phyloP scores from a whole-genome alignment of 352 stramenopile genomes.

The Globisporangium viniferum region DNA sequence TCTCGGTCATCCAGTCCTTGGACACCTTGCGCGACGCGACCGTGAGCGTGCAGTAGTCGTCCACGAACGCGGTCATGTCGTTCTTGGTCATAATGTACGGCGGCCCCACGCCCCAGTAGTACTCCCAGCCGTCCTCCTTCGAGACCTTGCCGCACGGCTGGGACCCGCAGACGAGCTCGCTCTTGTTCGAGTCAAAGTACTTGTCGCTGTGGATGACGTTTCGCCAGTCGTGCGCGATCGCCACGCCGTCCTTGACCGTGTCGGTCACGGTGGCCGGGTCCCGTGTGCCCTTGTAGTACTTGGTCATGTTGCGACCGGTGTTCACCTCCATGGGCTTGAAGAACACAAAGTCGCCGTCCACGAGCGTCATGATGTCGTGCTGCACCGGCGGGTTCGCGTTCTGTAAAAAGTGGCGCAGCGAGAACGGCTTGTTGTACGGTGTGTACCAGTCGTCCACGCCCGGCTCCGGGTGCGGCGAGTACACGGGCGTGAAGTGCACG shows the following conservation, averaged over 20 bases:
- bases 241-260: slow-evolving; percentile 19
- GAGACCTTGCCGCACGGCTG: background rate
- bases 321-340: slow-evolving; percentile 29
- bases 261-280: slow-evolving; percentile 16
- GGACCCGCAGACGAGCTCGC: background rate
- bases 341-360: slow-evolving; percentile 20
- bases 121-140: slow-evolving; percentile 20
- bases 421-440: slow-evolving; percentile 58
- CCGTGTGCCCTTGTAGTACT: slow-evolving; percentile 24
- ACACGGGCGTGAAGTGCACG: slow-evolving; percentile 47
- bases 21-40: slow-evolving; percentile 18
- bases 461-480: slow-evolving; percentile 33
- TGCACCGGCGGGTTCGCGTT: slow-evolving; percentile 39
- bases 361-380: slow-evolving; percentile 23
- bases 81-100: slow-evolving; percentile 35
- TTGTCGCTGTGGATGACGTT: slow-evolving; percentile 12
- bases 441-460: slow-evolving; percentile 43
- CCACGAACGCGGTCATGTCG: slow-evolving; percentile 22
- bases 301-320: slow-evolving; percentile 16
- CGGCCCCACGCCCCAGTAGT: slow-evolving; percentile 23
- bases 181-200: slow-evolving; percentile 20
- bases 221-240: slow-evolving; percentile 20
- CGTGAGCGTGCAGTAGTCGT: slow-evolving; percentile 28
- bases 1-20: slow-evolving; percentile 53
- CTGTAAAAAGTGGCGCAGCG: slow-evolving; percentile 45